Conservation (phyloP, 2,329 filamentous ascomycete species). For the Aspergillus cejpii region DNA sequence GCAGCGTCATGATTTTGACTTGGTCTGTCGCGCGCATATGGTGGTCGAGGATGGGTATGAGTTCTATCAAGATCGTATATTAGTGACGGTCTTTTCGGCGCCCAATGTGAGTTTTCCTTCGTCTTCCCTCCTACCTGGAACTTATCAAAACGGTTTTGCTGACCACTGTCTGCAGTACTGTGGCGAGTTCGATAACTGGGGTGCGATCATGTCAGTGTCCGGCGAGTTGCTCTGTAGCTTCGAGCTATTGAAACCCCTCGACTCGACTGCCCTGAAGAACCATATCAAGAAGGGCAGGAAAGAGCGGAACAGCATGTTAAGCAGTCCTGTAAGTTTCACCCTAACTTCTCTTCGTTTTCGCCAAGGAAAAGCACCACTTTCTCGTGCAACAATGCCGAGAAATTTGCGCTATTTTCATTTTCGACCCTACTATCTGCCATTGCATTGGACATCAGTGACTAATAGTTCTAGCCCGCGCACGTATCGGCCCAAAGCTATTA, state of each 20-base stretch:
- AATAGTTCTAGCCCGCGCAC: conserved; percentile 36
- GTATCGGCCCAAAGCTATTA: conserved; percentile 45
- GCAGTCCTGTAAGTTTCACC: conserved; percentile 72
- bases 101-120: conserved; percentile 67
- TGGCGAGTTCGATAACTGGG: conserved; percentile 98
- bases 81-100: conserved; percentile 96
- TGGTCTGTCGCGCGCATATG: conserved; percentile 97
- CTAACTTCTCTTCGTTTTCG: conserved; percentile 15
- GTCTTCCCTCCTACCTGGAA: background rate
- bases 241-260: conserved; percentile 89
- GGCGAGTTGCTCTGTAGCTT: conserved; percentile 92
- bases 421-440: conserved; percentile 1
- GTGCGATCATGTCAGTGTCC: conserved; percentile 96
- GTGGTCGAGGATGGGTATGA: conserved; percentile 99
- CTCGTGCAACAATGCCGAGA: conserved; percentile 21
- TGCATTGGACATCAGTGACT: conserved; percentile 11
- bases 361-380: conserved; percentile 17
- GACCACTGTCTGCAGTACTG: conserved; percentile 63
- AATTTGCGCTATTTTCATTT: conserved; percentile 11
- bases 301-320: conserved; percentile 89
- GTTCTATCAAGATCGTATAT: conserved; percentile 89
- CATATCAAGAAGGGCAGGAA: conserved; percentile 98
- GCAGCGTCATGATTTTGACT: conserved; percentile 88
- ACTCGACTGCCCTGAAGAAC: conserved; percentile 92
- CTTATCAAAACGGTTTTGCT: conserved; percentile 14